These are phyloP conservation scores for Amphicarpaea edgeworthii DNA, from an alignment of 306 rosid species.

Conservation along the genomic window DNA sequence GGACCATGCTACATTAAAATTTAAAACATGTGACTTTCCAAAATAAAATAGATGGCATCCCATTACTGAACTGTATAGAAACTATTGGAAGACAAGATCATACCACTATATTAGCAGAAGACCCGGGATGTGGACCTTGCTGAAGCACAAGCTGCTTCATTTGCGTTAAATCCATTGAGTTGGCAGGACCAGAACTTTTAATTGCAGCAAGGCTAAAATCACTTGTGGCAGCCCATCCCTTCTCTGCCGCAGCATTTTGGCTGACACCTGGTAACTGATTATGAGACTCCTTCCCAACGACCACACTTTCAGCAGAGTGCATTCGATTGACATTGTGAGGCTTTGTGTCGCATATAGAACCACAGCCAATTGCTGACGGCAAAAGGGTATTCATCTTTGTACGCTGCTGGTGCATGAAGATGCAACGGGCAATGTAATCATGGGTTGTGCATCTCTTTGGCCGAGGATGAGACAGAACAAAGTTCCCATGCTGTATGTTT, in stretches of 20 bases:
- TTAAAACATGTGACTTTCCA: slow-evolving; percentile 25
- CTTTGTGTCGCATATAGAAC: slow-evolving; percentile 46
- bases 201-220: slow-evolving; percentile 34
- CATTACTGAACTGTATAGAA: neutral
- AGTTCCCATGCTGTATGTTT: slow-evolving; percentile 50
- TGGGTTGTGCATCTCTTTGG: slow-evolving; percentile 63
- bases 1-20: slow-evolving; percentile 54
- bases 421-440: slow-evolving; percentile 61
- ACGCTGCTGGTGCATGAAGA: slow-evolving; percentile 59
- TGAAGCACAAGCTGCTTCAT: slow-evolving; percentile 45
- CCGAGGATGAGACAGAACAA: slow-evolving; percentile 47
- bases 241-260: slow-evolving; percentile 32
- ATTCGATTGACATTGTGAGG: slow-evolving; percentile 10
- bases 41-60: slow-evolving; percentile 14
- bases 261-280: slow-evolving; percentile 37
- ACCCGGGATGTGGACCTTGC: slow-evolving; percentile 44
- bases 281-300: slow-evolving; percentile 38
- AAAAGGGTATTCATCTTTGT: slow-evolving; percentile 43
- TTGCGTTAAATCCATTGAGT: slow-evolving; percentile 32
- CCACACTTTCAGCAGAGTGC: slow-evolving; percentile 41
- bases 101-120: slow-evolving; percentile 54
- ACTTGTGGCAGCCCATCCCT: slow-evolving; percentile 38
- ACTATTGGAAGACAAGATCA: slow-evolving; percentile 30
- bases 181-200: slow-evolving; percentile 40
- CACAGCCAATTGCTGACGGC: slow-evolving; percentile 44